Evolutionary conservation across 495 filamentous ascomycete genomes (phyloP).

Genomic region (Trypethelium eluteriae): DNA sequence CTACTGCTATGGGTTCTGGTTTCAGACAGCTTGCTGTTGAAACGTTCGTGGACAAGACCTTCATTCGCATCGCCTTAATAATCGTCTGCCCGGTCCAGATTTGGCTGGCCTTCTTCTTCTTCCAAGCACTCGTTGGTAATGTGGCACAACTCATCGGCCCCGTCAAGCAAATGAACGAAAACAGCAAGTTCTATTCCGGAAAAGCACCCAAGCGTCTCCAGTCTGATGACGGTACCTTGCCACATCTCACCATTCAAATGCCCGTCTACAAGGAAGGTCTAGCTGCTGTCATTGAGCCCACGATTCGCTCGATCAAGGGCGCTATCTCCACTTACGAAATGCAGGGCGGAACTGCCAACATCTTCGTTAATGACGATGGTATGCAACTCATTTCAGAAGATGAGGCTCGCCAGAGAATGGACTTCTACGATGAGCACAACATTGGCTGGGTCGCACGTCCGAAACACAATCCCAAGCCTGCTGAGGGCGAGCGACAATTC

Average conservation of each 20-base stretch:
- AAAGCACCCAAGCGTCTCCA: constrained; percentile 38
- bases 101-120: constrained; percentile 58
- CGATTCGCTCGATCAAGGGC: constrained; percentile 52
- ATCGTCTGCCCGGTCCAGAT: constrained; percentile 44
- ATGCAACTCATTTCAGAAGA: constrained; percentile 42
- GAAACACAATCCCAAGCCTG: constrained; percentile 47
- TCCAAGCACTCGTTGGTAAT: constrained; percentile 49
- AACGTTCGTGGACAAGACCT: constrained; percentile 43
- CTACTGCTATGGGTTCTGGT: constrained; percentile 49
- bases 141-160: constrained; percentile 54
- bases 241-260: constrained; percentile 68
- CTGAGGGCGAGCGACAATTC: constrained; percentile 38
- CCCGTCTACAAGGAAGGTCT: constrained; percentile 72
- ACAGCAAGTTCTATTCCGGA: constrained; percentile 57
- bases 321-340: constrained; percentile 63
- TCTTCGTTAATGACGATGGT: constrained; percentile 46
- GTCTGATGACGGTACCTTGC: constrained; percentile 40
- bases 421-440: constrained; percentile 45
- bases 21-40: constrained; percentile 49
- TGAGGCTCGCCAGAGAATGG: constrained; percentile 49
- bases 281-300: constrained; percentile 53
- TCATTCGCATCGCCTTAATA: constrained; percentile 43
- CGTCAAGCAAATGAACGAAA: constrained; percentile 47
- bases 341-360: constrained; percentile 45
- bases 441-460: constrained; percentile 40